These are phyloP conservation scores for Podospora didyma DNA, from an alignment of 495 filamentous ascomycete species.

Conservation along the genomic window DNA sequence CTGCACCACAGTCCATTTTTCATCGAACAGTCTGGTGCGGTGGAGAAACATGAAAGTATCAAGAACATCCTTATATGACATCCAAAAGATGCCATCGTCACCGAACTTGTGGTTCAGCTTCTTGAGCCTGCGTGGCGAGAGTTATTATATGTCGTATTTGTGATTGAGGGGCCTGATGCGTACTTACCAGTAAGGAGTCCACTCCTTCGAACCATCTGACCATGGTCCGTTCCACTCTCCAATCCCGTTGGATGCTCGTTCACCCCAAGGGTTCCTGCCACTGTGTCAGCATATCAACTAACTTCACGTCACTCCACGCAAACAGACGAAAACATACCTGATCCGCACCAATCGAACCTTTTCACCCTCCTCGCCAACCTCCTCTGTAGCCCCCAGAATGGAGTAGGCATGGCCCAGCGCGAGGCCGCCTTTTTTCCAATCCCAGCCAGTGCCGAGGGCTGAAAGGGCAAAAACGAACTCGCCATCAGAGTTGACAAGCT, in stretches of 20 bases:
- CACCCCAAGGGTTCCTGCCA: conserved; percentile 64
- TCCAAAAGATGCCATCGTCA: conserved; percentile 60
- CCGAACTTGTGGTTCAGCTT: conserved; percentile 67
- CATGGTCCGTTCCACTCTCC: conserved; percentile 69
- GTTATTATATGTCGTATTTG: neutral
- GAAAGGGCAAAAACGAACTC: conserved; percentile 26
- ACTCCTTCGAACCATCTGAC: conserved; percentile 66
- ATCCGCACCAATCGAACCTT: conserved; percentile 55
- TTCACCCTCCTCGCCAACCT: conserved; percentile 50
- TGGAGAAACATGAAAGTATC: conserved; percentile 66
- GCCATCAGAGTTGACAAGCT: conserved; percentile 53
- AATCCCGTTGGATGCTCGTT: conserved; percentile 18
- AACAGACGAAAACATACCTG: conserved; percentile 29
- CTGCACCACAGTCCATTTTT: conserved; percentile 61
- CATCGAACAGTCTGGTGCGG: conserved; percentile 69
- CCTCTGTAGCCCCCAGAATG: conserved; percentile 64
- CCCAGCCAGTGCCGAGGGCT: conserved; percentile 13
- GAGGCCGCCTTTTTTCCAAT: conserved; percentile 53
- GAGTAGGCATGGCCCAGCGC: conserved; percentile 70
- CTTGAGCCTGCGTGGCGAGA: conserved; percentile 43
- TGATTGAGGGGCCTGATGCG: neutral
- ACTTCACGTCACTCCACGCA: neutral
- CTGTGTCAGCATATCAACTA: neutral
- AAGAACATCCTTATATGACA: conserved; percentile 54
- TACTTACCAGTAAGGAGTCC: conserved; percentile 61